Evolutionary conservation across 1,284 basidiomycete genomes (phyloP), one percentile per base, ranked within the genome.

Genomic region (Thelephora terrestris): DNA sequence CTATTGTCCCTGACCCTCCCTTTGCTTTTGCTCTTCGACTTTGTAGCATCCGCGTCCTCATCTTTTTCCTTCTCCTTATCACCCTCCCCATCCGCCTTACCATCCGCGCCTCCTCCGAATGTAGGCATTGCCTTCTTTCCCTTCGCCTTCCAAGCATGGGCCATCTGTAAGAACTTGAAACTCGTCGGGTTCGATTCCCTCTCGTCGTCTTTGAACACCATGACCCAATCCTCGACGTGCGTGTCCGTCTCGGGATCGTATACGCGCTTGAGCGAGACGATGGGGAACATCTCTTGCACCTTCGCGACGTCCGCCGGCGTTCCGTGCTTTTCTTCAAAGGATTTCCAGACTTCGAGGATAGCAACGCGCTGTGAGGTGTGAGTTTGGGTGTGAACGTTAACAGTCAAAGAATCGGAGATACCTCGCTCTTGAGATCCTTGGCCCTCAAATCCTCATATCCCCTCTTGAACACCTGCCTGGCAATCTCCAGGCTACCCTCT

Each of bases 121-220:
- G 14, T 32, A 32, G 29, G 29, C 29, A 32, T 3, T 14, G 29
- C 29, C 20, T 57, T 55, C 49, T 60, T 62, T 7, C 61, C 61
- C 52, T 80, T 75, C 2, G 50, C 62, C 56, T 81, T 84, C 93
- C 93, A 96, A 2, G 85, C 85, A 62, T 92, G 91, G 1, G 93
- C 93, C 73, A 88, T 89, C 64, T 94, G 85, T 62, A 96, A 71
- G 72, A 94, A 91, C 62, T 92, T 93, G 81, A 92, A 94, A 1
- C 90, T 81, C 0, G 89, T 85, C 0, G 93, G 90, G 60, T 95
- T 94, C 40, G 85, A 79, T 60, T 94, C 91, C 49, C 83, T 78
- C 60, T 95, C 91, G 74, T 97, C 93, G 71, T 96, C 93, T 27
- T 91, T 82, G 65, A 96, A 97, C 20, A 93, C 83, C 61, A 94